These are phyloP conservation scores for Claviceps quebecensis DNA, from an alignment of 2,329 filamentous ascomycete genomes.

Conservation along the genomic window DNA sequence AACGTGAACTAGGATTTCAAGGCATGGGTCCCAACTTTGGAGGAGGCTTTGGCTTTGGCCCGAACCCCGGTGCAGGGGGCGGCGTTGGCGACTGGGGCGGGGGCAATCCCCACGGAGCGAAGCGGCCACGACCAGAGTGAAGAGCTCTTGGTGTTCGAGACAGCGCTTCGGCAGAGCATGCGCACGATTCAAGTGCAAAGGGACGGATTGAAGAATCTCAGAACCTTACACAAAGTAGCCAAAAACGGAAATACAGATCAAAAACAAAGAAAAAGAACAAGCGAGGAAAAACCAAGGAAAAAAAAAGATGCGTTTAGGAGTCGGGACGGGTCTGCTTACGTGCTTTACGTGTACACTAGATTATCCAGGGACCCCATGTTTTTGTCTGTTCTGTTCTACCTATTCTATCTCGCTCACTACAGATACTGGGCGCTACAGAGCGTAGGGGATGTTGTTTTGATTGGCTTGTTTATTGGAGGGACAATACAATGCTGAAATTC, in stretches of 20 bases:
- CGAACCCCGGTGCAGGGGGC: slow-evolving; percentile 26
- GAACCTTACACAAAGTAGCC: not conserved
- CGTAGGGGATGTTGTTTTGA: not conserved
- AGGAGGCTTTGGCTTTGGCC: slow-evolving; percentile 51
- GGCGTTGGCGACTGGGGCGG: slow-evolving; percentile 52
- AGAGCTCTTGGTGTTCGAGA: not conserved
- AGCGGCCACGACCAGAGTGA: slow-evolving; percentile 62
- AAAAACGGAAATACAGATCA: not conserved
- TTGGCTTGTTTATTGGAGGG: too few relatives aligned
- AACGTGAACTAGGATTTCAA: slow-evolving; percentile 42
- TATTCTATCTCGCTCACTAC: not conserved
- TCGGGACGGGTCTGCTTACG: not conserved
- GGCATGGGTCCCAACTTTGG: slow-evolving; percentile 59
- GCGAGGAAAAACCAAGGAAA: not conserved
- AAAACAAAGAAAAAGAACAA: not conserved
- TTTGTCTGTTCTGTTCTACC: not conserved
- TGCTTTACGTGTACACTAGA: slow-evolving; percentile 6
- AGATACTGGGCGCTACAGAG: slow-evolving; percentile 4
- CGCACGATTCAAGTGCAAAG: too few relatives aligned
- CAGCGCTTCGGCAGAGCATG: not conserved
- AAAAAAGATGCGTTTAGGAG: not conserved
- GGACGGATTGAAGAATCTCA: too few relatives aligned
- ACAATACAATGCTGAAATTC: too few relatives aligned
- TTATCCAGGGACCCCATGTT: not conserved
- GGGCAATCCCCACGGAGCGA: slow-evolving; percentile 72